phyloP scores from a whole-genome alignment of 2,329 filamentous ascomycete genomes.

The Lachnellula suecica region DNA sequence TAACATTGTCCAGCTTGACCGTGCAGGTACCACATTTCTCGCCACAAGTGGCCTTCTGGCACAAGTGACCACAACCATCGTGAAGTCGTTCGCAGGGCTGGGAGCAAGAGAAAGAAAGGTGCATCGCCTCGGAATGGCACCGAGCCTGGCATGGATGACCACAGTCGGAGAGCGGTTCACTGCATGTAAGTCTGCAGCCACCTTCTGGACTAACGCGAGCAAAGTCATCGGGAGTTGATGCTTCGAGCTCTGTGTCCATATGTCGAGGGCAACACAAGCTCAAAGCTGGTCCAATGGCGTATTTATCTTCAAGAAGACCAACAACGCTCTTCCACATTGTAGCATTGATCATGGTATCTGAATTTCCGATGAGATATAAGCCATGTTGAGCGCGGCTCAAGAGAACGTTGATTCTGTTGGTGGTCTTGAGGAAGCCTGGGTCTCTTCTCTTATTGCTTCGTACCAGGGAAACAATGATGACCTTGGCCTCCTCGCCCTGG shows the following conservation, averaged over 20 bases:
- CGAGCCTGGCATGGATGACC: neutral
- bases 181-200: neutral
- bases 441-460: constrained; percentile 61
- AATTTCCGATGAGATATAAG: constrained; percentile 70
- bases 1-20: neutral
- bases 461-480: constrained; percentile 69
- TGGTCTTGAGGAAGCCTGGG: constrained; percentile 64
- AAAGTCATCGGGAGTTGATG: constrained; percentile 4
- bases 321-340: constrained; percentile 65
- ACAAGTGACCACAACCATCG: neutral
- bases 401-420: constrained; percentile 69
- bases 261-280: constrained; percentile 63
- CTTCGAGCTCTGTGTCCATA: constrained; percentile 38
- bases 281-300: constrained; percentile 49
- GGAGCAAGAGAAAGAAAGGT: neutral
- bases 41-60: constrained; percentile 2
- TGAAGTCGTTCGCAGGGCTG: constrained; percentile 1
- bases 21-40: constrained; percentile 1
- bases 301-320: constrained; percentile 44
- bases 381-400: constrained; percentile 67
- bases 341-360: constrained; percentile 54
- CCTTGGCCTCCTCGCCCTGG: constrained; percentile 65
- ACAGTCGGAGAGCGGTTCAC: neutral
- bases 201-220: constrained; percentile 3
- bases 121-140: neutral